These are phyloP conservation scores for Xylaria hypoxylon DNA, from an alignment of 2,329 filamentous ascomycete species.

Conservation along the genomic window DNA sequence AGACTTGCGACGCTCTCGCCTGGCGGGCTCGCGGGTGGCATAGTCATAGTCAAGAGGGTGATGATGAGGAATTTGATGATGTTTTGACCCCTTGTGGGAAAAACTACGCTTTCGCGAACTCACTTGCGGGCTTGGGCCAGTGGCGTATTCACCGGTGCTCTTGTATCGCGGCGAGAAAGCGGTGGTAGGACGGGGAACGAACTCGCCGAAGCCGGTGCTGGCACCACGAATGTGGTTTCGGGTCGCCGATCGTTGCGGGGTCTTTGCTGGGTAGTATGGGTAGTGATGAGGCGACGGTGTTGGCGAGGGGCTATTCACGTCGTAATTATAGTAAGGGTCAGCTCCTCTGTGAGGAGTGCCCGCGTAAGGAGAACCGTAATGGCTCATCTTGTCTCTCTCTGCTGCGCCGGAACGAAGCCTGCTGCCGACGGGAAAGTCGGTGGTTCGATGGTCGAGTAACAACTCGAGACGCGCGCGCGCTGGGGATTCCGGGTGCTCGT, in stretches of 20 bases:
- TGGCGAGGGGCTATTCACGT: conserved; percentile 65
- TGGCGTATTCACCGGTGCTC: conserved; percentile 72
- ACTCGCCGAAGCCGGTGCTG: conserved; percentile 58
- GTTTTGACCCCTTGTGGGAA: conserved; percentile 53
- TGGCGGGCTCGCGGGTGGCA: conserved; percentile 49
- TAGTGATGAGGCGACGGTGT: conserved; percentile 67
- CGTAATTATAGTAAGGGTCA: conserved; percentile 64
- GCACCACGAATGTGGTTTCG: conserved; percentile 62
- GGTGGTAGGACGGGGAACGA: conserved; percentile 56
- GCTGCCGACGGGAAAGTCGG: conserved; percentile 28
- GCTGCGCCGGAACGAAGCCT: conserved; percentile 44
- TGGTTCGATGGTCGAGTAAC: conserved; percentile 41
- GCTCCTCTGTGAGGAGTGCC: conserved; percentile 56
- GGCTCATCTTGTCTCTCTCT: conserved; percentile 53
- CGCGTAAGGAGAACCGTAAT: conserved; percentile 57
- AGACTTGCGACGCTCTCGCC: conserved; percentile 67
- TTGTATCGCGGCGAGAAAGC: conserved; percentile 71
- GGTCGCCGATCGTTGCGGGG: conserved; percentile 66
- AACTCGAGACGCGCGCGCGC: conserved; percentile 42
- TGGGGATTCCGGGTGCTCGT: background rate
- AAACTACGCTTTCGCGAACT: conserved; percentile 61
- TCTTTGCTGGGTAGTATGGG: conserved; percentile 60
- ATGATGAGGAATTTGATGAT: conserved; percentile 45
- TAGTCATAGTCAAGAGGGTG: conserved; percentile 43
- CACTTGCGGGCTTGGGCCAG: conserved; percentile 67